These are phyloP conservation scores for Trypanosoma melophagium DNA, from an alignment of 208 protist genomes.

Conservation along the genomic window DNA sequence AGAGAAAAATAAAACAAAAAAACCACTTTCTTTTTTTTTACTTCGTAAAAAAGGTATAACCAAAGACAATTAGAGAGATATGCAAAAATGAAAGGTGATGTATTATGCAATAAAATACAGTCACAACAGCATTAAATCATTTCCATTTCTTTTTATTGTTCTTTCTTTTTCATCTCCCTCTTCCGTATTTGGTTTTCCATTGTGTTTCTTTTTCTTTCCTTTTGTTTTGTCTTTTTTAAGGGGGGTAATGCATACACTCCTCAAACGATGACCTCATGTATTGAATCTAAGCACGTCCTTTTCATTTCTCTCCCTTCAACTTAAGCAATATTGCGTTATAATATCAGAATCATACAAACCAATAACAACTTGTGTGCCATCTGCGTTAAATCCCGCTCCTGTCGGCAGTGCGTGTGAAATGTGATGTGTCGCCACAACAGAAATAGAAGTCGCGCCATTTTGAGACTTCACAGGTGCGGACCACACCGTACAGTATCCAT, in stretches of 20 bases:
- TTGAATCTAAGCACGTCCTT: too few relatives aligned
- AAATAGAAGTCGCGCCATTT: neutral
- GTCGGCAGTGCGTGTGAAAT: slow-evolving; percentile 22
- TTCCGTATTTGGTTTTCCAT: too few relatives aligned
- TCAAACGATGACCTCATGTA: too few relatives aligned
- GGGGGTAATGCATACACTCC: too few relatives aligned
- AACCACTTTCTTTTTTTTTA: neutral
- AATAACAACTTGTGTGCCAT: slow-evolving; percentile 15
- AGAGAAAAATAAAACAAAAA: slow-evolving; percentile 19
- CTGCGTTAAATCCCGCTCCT: slow-evolving; percentile 20
- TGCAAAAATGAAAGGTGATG: too few relatives aligned
- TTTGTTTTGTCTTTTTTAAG: too few relatives aligned
- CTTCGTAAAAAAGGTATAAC: slow-evolving; percentile 1
- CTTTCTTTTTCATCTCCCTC: neutral
- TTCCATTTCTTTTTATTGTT: neutral
- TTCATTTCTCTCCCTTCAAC: slow-evolving; percentile 2
- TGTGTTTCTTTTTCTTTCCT: too few relatives aligned
- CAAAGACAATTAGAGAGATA: neutral
- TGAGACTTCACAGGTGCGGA: neutral
- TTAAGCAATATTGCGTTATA: slow-evolving; percentile 17
- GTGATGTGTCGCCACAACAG: slow-evolving; percentile 13
- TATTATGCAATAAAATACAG: neutral
- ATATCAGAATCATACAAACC: slow-evolving; percentile 21
- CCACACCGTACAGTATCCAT: slow-evolving; percentile 55
- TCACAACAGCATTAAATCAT: neutral